A percentile compares a stretch with the other conserved stretches of the same genome.
These are phyloP conservation scores for Thraustochytrium aureum DNA, from an alignment of 352 stramenopile genomes.

Conservation along the genomic window DNA sequence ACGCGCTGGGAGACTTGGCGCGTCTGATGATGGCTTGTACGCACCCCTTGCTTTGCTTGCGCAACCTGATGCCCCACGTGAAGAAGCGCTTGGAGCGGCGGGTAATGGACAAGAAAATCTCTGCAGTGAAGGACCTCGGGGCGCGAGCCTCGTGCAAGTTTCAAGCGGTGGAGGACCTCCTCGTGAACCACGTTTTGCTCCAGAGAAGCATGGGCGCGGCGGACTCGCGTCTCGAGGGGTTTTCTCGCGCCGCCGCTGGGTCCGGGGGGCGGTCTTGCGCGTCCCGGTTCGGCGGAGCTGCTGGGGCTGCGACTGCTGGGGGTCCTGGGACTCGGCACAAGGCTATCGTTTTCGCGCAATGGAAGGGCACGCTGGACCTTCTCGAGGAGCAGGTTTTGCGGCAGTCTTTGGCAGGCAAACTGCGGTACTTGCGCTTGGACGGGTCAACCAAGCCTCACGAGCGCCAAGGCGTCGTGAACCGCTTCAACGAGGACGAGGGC, in stretches of 20 bases:
- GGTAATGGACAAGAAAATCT: slow-evolving; percentile 22
- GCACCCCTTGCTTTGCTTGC: slow-evolving; percentile 76
- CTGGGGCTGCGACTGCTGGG: too few relatives aligned
- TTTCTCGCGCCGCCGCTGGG: not conserved
- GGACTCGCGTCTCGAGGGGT: not conserved
- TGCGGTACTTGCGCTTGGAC: slow-evolving; percentile 84
- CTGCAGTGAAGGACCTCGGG: slow-evolving; percentile 60
- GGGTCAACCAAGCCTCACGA: slow-evolving; percentile 72
- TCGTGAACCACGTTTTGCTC: not conserved
- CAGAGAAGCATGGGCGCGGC: not conserved
- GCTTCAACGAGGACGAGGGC: slow-evolving; percentile 85
- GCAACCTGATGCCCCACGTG: not conserved
- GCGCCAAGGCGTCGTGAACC: slow-evolving; percentile 74
- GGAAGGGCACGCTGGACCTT: slow-evolving; percentile 86
- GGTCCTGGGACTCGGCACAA: slow-evolving; percentile 63
- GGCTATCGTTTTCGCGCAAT: slow-evolving; percentile 95
- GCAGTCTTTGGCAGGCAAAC: slow-evolving; percentile 46
- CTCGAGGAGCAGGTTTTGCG: slow-evolving; percentile 78
- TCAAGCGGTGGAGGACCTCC: slow-evolving; percentile 24
- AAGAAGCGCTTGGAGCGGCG: slow-evolving; percentile 19
- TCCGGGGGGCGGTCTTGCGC: too few relatives aligned
- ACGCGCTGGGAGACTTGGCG: not conserved
- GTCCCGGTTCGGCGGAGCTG: too few relatives aligned
- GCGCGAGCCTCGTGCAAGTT: slow-evolving; percentile 73
- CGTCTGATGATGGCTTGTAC: slow-evolving; percentile 90